phyloP scores from a whole-genome alignment of 2,329 filamentous ascomycete genomes.

The Aspergillus transmontanensis region DNA sequence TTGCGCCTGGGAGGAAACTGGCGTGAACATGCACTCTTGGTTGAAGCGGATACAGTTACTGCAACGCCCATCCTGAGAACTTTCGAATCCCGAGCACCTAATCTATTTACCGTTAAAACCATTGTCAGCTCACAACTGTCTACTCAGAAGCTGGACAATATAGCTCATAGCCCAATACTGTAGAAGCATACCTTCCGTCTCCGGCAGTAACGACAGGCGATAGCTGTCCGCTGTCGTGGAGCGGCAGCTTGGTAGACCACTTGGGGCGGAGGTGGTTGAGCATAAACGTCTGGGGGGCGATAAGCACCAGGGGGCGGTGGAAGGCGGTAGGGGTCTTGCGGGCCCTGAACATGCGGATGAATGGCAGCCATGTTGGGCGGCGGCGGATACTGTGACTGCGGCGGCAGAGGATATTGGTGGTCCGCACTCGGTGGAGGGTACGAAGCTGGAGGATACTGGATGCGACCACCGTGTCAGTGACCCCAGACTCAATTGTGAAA shows the following conservation, averaged over 20 bases:
- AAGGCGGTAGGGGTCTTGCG: slow-evolving; percentile 48
- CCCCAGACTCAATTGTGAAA: background rate
- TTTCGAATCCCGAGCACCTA: slow-evolving; percentile 74
- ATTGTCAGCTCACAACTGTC: slow-evolving; percentile 13
- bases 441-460: slow-evolving; percentile 35
- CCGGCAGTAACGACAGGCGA: slow-evolving; percentile 55
- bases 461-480: slow-evolving; percentile 8
- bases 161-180: background rate
- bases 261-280: slow-evolving; percentile 39
- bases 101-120: slow-evolving; percentile 54
- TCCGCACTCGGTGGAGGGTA: slow-evolving; percentile 36
- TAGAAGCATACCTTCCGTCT: slow-evolving; percentile 50
- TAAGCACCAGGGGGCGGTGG: slow-evolving; percentile 48
- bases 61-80: slow-evolving; percentile 71
- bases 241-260: slow-evolving; percentile 49
- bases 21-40: slow-evolving; percentile 76
- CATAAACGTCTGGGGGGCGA: slow-evolving; percentile 45
- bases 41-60: slow-evolving; percentile 73
- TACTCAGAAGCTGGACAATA: background rate
- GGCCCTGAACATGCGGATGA: slow-evolving; percentile 42
- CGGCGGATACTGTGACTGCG: slow-evolving; percentile 40
- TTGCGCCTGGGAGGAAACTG: slow-evolving; percentile 72
- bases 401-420: slow-evolving; percentile 35
- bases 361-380: slow-evolving; percentile 46
- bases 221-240: slow-evolving; percentile 54